Percentiles rank a stretch among this genome's conserved stretches.
These are phyloP conservation scores for Cucurbita maxima DNA, from an alignment of 306 rosid species.

Conservation along the genomic window DNA sequence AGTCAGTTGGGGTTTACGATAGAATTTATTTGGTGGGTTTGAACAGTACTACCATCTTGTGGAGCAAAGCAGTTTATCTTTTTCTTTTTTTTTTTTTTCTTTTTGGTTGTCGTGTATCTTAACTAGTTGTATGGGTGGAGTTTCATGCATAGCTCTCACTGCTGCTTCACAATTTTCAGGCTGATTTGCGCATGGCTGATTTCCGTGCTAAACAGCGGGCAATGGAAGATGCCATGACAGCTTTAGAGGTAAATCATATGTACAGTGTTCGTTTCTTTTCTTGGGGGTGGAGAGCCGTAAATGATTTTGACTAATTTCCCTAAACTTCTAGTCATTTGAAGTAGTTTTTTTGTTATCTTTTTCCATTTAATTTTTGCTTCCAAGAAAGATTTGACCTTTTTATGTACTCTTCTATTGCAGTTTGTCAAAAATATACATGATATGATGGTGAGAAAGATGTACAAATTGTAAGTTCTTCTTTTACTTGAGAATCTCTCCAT, in stretches of 20 bases:
- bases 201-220: constrained; percentile 86
- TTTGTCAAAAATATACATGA: constrained; percentile 61
- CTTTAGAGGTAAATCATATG: constrained; percentile 55
- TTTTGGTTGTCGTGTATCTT: neutral
- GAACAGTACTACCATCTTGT: neutral
- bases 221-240: constrained; percentile 85
- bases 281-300: neutral
- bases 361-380: neutral
- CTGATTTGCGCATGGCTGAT: constrained; percentile 85
- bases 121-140: neutral
- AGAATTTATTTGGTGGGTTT: neutral
- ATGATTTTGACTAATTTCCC: neutral
- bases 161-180: constrained; percentile 33
- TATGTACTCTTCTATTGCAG: constrained; percentile 28
- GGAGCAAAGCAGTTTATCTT: neutral
- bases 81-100: neutral
- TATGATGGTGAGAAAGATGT: constrained; percentile 61
- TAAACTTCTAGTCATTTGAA: neutral
- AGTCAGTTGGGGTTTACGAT: neutral
- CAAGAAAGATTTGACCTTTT: neutral
- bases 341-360: neutral
- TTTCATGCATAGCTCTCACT: constrained; percentile 4
- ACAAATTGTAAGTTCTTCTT: constrained; percentile 52
- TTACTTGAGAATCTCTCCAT: neutral
- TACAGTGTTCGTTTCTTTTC: neutral